Base-by-base conservation (phyloP, 1,139 yeast genomes). In the Sugiyamaella pinicola region DNA sequence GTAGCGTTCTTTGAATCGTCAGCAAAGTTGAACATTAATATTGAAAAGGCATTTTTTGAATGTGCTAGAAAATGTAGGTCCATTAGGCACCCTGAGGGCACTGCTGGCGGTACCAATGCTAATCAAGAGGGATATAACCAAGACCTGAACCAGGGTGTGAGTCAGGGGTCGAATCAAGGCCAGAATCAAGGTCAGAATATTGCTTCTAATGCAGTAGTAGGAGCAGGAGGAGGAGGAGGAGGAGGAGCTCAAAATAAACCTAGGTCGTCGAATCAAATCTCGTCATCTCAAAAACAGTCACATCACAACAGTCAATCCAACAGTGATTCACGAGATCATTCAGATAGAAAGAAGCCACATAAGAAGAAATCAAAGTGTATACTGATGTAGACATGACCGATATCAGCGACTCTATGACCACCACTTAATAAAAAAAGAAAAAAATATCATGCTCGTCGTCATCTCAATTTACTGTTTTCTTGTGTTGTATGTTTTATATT, bases 1-100 rank as follows among this genome's bases (percentile, higher is more conserved):
- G 93, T 86, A 6, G 91, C 96, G 17, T 93, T 91, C 51, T 72
- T 88, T 70, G 98, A 93, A 73, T 88, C 97, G 4, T 85, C 95
- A 60, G 98, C 99, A 38, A 86, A 90, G 79, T 82, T 87, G 62
- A 87, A 88, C 68, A 84, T 90, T 54, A 91, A 93, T 66, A 95
- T 91, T 46, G 95, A 87, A 64, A 93, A 86, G 63, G 96, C 96
- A 2, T 93, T 93, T 66, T 77, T 87, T 59, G 95, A 87, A 62
- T 85, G 93, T 47, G 97, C 93, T 6, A 79, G 96, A 69, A 95
- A 87, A 63, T 89, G 91, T 57, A 85, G 70, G 22, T 59, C 61
- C 40, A 56, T 63, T 19, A 60, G 69, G 39, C 31, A 47, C 21
- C 50, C 50, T 9, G 49, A 45, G 13, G 24, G 29, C 8, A 18